Conservation (phyloP, 31 red algal genomes). For the Bonnemaisonia californica region DNA sequence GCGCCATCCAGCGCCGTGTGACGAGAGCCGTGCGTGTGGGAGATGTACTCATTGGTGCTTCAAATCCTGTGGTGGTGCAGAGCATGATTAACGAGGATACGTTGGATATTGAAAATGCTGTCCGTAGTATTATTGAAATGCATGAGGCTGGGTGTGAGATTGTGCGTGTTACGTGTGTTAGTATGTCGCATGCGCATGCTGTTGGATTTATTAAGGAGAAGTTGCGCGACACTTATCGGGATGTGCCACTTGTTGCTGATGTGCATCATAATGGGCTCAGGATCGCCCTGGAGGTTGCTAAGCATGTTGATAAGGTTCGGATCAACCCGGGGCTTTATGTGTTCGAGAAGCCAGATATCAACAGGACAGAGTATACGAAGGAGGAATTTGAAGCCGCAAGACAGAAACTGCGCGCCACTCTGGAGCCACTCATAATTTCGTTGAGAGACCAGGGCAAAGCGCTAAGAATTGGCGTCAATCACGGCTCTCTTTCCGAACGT, state of each 20-base stretch:
- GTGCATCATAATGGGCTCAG: constrained; percentile 93
- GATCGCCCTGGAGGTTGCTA: constrained; percentile 95
- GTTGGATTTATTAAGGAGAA: constrained; percentile 90
- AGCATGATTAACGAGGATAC: constrained; percentile 99
- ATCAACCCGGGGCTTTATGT: constrained; percentile 99
- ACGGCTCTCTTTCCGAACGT: constrained; percentile 94
- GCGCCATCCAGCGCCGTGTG: constrained; percentile 82
- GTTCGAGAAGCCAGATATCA: constrained; percentile 82
- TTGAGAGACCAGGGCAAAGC: constrained; percentile 88
- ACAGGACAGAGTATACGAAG: constrained; percentile 84
- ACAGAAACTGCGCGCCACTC: constrained; percentile 77
- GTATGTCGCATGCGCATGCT: constrained; percentile 82
- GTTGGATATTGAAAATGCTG: constrained; percentile 74
- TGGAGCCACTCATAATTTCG: constrained; percentile 82
- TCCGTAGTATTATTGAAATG: constrained; percentile 68
- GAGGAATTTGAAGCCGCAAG: constrained; percentile 81
- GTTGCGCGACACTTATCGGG: constrained; percentile 68
- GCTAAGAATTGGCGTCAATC: constrained; percentile 97
- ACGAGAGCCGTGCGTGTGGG: constrained; percentile 93
- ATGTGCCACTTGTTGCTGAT: constrained; percentile 98
- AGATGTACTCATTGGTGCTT: constrained; percentile 87
- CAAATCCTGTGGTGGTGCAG: constrained; percentile 94
- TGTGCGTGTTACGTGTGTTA: constrained; percentile 86
- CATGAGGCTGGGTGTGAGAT: constrained; percentile 98
- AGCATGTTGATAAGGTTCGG: constrained; percentile 99